Evolutionary conservation across 768 basidiomycete genomes (phyloP), one percentile per base, ranked within the genome.

Genomic region (Auricularia cornea): DNA sequence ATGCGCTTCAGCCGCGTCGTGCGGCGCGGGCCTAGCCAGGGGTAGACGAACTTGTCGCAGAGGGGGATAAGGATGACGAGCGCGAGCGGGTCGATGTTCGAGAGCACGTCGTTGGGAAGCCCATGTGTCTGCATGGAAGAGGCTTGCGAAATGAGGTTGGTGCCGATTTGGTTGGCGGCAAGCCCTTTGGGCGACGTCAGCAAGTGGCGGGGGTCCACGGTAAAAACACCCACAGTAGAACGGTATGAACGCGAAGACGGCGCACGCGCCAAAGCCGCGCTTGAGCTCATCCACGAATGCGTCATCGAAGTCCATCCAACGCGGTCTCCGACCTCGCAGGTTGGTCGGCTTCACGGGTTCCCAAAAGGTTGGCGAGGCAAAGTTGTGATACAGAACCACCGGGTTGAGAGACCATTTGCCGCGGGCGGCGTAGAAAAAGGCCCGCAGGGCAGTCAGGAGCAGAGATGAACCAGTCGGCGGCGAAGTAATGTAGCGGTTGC

Each of bases 301-400:
- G 68, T 92, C 89, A 67, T 91, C 88, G 64, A 84, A 91, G 6
- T 73, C 84, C 87, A 91, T 90, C 89, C 86, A 87, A 75, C 30
- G 64, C 65, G 79, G 89, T 76, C 72, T 70, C 75, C 74, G 1
- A 71, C 80, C 3, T 4, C 4, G 54, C 78, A 73, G 35, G 8
- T 77, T 77, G 68, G 86, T 88, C 0, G 89, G 90, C 70, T 88
- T 89, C 3, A 78, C 86, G 54, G 66, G 75, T 54, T 91, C 88
- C 89, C 88, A 92, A 76, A 90, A 89, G 65, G 84, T 85, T 20
- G 76, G 68, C 0, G 83, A 79, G 11, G 75, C 81, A 59, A 88
- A 67, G 67, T 85, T 80, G 62, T 69, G 76, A 70, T 77, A 77
- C 18, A 76, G 78, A 61, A 63, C 74, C n/a, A 82, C 67, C 12